phyloP scores from a whole-genome alignment of 1,284 basidiomycete species.

The Megacollybia platyphylla region DNA sequence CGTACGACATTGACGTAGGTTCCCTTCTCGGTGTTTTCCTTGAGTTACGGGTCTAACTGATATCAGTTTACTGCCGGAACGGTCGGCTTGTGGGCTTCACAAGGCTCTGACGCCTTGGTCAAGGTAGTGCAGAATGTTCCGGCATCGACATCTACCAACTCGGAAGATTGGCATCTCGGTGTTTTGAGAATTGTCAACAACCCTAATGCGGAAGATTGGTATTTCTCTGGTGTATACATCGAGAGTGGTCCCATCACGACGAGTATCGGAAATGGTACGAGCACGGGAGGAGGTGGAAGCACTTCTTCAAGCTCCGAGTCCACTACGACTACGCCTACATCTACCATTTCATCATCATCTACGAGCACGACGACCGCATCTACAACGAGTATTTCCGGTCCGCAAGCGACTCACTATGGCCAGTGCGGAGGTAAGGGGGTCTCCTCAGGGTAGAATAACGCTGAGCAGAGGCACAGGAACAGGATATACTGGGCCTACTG shows the following conservation, averaged over 20 bases:
- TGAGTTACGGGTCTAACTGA: slow-evolving; percentile 1
- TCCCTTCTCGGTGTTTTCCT: background rate
- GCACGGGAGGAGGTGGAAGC: slow-evolving; percentile 12
- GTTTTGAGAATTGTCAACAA: slow-evolving; percentile 43
- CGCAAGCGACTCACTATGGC: slow-evolving; percentile 32
- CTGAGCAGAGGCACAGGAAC: slow-evolving; percentile 16
- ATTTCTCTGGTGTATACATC: slow-evolving; percentile 47
- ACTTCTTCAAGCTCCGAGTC: slow-evolving; percentile 15
- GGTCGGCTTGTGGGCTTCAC: slow-evolving; percentile 48
- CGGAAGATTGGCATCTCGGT: slow-evolving; percentile 51
- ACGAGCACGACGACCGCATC: slow-evolving; percentile 12
- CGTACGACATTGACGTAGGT: slow-evolving; percentile 45
- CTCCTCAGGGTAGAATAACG: background rate
- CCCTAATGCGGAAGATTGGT: slow-evolving; percentile 39
- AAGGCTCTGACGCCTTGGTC: slow-evolving; percentile 30
- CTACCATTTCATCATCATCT: slow-evolving; percentile 14
- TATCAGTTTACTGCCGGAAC: slow-evolving; percentile 35
- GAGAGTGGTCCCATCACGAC: slow-evolving; percentile 46
- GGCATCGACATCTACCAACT: slow-evolving; percentile 44
- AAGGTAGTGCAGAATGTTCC: slow-evolving; percentile 37
- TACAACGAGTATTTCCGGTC: slow-evolving; percentile 18
- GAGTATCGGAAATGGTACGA: slow-evolving; percentile 25
- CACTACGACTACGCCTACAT: slow-evolving; percentile 17
- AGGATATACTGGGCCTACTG: slow-evolving; percentile 34
- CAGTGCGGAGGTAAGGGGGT: slow-evolving; percentile 36